Evolutionary conservation across 768 basidiomycete genomes (phyloP).

Genomic region (Auricularia auricula-judae): DNA sequence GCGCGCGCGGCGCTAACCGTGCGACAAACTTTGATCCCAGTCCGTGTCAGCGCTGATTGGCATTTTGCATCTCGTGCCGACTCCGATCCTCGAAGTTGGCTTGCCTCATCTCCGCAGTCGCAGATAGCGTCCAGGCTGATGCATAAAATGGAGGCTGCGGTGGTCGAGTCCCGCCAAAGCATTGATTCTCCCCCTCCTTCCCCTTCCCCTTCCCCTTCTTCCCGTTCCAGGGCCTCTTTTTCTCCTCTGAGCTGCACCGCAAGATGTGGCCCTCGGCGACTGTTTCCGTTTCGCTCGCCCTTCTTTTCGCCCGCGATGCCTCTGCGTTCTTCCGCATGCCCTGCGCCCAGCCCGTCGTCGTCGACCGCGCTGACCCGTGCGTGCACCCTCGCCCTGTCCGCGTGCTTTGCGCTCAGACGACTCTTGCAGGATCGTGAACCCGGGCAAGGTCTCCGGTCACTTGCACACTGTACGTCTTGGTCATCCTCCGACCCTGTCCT

Average conservation of each 20-base stretch:
- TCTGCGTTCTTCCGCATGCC: constrained; percentile 7
- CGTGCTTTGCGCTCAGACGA: neutral
- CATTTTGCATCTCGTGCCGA: too few species aligned
- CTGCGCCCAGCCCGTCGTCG: constrained; percentile 4
- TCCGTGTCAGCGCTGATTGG: too few species aligned
- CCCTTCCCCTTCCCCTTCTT: neutral
- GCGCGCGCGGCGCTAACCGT: too few species aligned
- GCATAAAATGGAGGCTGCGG: too few species aligned
- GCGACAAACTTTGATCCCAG: too few species aligned
- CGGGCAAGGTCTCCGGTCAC: constrained; percentile 3
- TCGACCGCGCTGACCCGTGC: constrained; percentile 5
- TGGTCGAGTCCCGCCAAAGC: too few species aligned
- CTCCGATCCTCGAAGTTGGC: too few species aligned
- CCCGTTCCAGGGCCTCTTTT: neutral
- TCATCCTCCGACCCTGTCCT: neutral
- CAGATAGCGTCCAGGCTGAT: too few species aligned
- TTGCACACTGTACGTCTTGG: constrained; percentile 1
- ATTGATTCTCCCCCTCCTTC: too few species aligned
- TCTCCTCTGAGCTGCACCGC: neutral
- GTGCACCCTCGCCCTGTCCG: neutral
- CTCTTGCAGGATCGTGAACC: neutral
- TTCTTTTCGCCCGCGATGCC: neutral
- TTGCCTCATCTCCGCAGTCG: too few species aligned
- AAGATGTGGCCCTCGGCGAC: neutral
- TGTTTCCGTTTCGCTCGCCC: neutral